These are phyloP conservation scores for Oryza punctata DNA, from an alignment of 176 grass and related monocot genomes.

Conservation along the genomic window DNA sequence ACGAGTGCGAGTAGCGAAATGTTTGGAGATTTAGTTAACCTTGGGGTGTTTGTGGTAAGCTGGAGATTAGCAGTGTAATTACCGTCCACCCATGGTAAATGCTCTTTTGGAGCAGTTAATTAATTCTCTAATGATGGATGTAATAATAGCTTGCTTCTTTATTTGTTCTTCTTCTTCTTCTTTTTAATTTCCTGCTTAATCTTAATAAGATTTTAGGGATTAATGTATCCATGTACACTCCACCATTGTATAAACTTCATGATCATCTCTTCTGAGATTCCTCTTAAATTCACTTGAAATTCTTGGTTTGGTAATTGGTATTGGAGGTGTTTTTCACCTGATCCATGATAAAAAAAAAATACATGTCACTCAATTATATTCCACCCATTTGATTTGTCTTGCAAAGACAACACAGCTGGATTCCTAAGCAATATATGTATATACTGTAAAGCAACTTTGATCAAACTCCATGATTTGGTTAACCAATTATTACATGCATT, in stretches of 20 bases:
- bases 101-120: constrained; percentile 30
- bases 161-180: neutral
- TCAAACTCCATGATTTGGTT: constrained; percentile 41
- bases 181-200: neutral
- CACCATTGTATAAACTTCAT: constrained; percentile 37
- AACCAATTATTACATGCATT: constrained; percentile 23
- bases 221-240: constrained; percentile 34
- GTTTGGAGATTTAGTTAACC: constrained; percentile 39
- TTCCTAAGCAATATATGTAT: neutral
- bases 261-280: neutral
- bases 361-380: neutral
- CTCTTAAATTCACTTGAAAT: neutral
- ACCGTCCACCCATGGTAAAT: constrained; percentile 42
- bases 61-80: constrained; percentile 33
- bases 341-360: neutral
- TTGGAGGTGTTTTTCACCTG: neutral
- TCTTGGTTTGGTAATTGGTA: neutral
- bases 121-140: constrained; percentile 38
- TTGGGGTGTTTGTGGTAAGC: constrained; percentile 39
- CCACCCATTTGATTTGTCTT: neutral
- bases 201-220: constrained; percentile 41
- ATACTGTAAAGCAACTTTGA: constrained; percentile 10
- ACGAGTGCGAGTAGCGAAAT: constrained; percentile 22
- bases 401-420: constrained; percentile 2
- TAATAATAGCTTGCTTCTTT: constrained; percentile 26